Conservation (phyloP, 2,329 filamentous ascomycete species). For the Dactylonectria estremocensis region DNA sequence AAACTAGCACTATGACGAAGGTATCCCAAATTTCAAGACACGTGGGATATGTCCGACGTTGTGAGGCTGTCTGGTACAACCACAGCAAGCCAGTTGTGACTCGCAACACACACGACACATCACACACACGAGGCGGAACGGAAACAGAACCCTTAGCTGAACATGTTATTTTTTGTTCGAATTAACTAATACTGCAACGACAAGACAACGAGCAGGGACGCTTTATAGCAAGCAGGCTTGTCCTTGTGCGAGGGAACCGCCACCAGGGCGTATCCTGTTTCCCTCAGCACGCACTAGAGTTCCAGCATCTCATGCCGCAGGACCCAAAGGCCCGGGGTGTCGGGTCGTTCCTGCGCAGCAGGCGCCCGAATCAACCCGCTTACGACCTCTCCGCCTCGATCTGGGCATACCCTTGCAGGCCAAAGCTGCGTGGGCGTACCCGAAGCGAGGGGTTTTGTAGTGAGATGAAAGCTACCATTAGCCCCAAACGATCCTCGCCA, state of each 20-base stretch:
- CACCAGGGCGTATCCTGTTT: conserved; percentile 51
- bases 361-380: conserved; percentile 35
- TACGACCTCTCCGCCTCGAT: conserved; percentile 32
- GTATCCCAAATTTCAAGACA: neutral
- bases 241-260: conserved; percentile 51
- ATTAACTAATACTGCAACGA: conserved; percentile 62
- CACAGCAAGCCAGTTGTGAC: neutral
- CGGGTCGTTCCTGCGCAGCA: conserved; percentile 42
- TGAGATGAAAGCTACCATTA: conserved; percentile 48
- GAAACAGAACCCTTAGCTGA: conserved; percentile 32
- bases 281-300: conserved; percentile 47
- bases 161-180: conserved; percentile 50
- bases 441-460: conserved; percentile 41
- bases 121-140: neutral
- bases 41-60: neutral
- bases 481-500: conserved; percentile 40
- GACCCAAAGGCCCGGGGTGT: conserved; percentile 39
- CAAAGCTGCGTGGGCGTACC: conserved; percentile 38
- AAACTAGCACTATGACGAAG: neutral
- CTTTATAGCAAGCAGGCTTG: conserved; percentile 54
- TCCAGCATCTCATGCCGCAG: conserved; percentile 54
- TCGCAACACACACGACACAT: neutral
- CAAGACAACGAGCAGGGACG: conserved; percentile 58
- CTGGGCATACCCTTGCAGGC: conserved; percentile 30
- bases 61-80: neutral